Evolutionary conservation across 495 filamentous ascomycete genomes (phyloP), one percentile per base, ranked within the genome.

Genomic region (Aspergillus sclerotiicarbonarius): DNA sequence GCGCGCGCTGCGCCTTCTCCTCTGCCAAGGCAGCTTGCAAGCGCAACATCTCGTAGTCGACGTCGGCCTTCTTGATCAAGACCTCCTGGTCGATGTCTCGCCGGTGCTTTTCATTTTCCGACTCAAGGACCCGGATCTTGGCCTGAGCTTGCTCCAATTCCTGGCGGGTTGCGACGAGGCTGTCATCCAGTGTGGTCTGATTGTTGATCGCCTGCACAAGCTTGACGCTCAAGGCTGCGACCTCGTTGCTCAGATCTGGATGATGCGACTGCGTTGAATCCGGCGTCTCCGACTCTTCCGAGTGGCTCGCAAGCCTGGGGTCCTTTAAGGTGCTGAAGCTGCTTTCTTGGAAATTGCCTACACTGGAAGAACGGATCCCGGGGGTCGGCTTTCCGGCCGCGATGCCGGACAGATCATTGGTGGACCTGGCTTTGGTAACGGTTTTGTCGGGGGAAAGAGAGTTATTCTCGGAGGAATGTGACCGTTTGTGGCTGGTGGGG

Each of bases 201-300:
- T 94, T 90, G 68, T 98, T 98, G 72, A 98, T 97, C 52, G 94
- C 92, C 64, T 91, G 92, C 57, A 98, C 91, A 52, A 98, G 81
- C 73, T 98, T 98, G 48, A 91, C 92, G 71, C 91, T 97, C 20
- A 98, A 78, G 4, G 90, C 83, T 29, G 94, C 88, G 12, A 98
- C 92, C 71, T 98, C 94, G 54, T 87, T 84, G 68, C 88, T 90
- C 46, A 96, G 78, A 64, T 93, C 91, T 18, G 90, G 89, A 61
- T 92, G 88, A 57, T 81, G 80, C 18, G 79, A 76, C 39, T 72
- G 71, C 7, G 69, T 31, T 19, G 76, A 73, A 30, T 69, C 66
- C 19, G 47, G 25, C 25, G 74, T 69, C 33, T 71, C 64, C 48
- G 76, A 73, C 15, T 70, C 60, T 54, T 80, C 73, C 20, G 68